phyloP scores from a whole-genome alignment of 2,329 filamentous ascomycete genomes.

The Samsoniella hepiali region DNA sequence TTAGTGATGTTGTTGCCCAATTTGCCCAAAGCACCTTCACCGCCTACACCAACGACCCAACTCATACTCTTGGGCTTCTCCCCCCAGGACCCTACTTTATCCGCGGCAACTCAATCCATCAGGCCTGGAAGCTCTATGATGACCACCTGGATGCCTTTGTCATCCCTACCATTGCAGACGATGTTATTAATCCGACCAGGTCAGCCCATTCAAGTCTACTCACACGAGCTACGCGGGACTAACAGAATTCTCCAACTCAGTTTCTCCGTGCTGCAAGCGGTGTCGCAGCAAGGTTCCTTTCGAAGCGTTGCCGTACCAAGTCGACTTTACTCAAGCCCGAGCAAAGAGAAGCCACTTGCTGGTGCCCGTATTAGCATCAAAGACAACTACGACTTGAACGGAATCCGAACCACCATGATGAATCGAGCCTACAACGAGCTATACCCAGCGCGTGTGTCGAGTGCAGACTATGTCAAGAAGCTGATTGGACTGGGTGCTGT shows the following conservation, averaged over 20 bases:
- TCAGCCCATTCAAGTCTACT: constrained; percentile 1
- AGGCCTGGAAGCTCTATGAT: constrained; percentile 20
- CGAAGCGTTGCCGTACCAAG: constrained; percentile 41
- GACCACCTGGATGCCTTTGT: constrained; percentile 18
- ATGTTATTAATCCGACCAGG: constrained; percentile 13
- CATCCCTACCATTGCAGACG: constrained; percentile 10
- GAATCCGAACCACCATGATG: constrained; percentile 49
- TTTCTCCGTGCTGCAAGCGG: constrained; percentile 9
- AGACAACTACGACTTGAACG: constrained; percentile 54
- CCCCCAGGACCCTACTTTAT: constrained; percentile 21
- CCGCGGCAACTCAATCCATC: constrained; percentile 17
- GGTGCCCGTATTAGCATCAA: constrained; percentile 53
- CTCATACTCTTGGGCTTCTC: constrained; percentile 10
- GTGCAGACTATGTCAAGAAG: constrained; percentile 48
- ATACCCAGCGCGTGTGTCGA: constrained; percentile 44
- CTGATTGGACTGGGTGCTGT: constrained; percentile 56
- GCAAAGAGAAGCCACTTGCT: constrained; percentile 41
- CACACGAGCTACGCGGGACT: background rate
- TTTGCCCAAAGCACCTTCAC: constrained; percentile 4
- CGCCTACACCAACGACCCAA: constrained; percentile 9
- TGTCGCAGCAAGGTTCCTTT: constrained; percentile 7
- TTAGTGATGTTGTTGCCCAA: constrained; percentile 2
- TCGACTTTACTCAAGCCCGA: constrained; percentile 45
- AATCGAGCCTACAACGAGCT: constrained; percentile 54
- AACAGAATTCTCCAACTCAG: background rate